Base-by-base conservation (phyloP, 2,329 filamentous ascomycete genomes). In the Rutstroemia sp. region DNA sequence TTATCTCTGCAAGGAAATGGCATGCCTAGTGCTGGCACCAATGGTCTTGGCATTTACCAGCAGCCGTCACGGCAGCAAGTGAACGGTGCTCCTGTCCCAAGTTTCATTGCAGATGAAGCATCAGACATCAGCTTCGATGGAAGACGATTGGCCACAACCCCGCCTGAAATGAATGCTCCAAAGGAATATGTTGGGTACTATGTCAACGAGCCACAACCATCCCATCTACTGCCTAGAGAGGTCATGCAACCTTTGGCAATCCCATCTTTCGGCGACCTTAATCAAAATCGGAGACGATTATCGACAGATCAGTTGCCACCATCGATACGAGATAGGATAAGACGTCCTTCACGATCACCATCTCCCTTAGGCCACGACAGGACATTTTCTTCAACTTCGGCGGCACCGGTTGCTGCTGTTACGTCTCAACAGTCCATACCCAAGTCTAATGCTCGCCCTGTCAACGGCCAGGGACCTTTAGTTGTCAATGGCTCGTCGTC, bases 91-190 rank as follows among this genome's bases (percentile, higher is more conserved):
- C 66, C 76, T 2, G 76, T 82, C 12, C 78, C 80, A 3, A 81
- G 74, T 63, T 83, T 83, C 61, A 77, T 79, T 42, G 71, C 80
- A 1, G 80, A 83, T 58, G 82, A 79, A 51, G 69, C 60, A 58
- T 46, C 51, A 3, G 67, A 67, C 4, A 42, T 56, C 48, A 48
- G 46, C 16, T 62, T 59, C 52, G 63, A 64, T 17, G 59, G 52
- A 46, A 37, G 51, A 37, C 52, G 51, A 50, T 54, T 61, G 41
- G 51, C 62, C 19, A 62, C 58, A 19, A 63, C 58, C n/a, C 57
- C 64, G 17, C 62, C 66, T 27, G 66, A 66, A 14, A 63, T 68
- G 21, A 57, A 51, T 42, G 60, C 57, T 7, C 61, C 65, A 8
- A 69, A 66, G 57, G 66, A 70, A 45, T 70, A 70, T 57, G 65